These are phyloP conservation scores for Cordyceps pruinosa DNA, from an alignment of 2,329 filamentous ascomycete genomes.

Conservation along the genomic window DNA sequence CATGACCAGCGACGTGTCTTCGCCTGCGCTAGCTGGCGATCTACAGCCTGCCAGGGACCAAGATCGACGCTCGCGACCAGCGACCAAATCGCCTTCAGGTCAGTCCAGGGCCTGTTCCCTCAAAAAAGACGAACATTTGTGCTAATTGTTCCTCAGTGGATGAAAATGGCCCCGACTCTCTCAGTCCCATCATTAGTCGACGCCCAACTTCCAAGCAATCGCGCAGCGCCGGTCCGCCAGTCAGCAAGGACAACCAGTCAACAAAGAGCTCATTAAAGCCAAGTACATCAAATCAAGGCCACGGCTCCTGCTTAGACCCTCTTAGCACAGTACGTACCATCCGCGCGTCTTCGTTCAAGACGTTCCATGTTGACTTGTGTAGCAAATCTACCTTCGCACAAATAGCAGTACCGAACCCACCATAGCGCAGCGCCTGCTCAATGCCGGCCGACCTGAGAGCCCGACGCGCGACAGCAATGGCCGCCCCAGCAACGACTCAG, in stretches of 20 bases:
- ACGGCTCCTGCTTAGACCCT: conserved; percentile 29
- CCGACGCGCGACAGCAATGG: conserved; percentile 35
- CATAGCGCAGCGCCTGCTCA: conserved; percentile 49
- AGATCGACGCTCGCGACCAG: background rate
- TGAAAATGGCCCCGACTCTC: background rate
- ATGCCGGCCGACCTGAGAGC: conserved; percentile 45
- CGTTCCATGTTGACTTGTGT: background rate
- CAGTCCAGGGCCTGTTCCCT: background rate
- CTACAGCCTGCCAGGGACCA: background rate
- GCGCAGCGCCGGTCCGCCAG: conserved; percentile 2
- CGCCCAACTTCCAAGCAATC: conserved; percentile 8
- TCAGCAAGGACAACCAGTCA: conserved; percentile 24
- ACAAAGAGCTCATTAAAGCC: conserved; percentile 22
- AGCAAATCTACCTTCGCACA: conserved; percentile 36
- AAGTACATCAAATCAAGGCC: conserved; percentile 19
- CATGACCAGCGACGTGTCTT: conserved; percentile 10
- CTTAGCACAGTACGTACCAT: conserved; percentile 27
- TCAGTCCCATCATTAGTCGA: conserved; percentile 4
- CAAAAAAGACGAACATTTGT: background rate
- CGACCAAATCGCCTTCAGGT: background rate
- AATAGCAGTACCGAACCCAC: conserved; percentile 34
- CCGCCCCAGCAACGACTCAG: conserved; percentile 37
- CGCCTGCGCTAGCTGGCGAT: conserved; percentile 5
- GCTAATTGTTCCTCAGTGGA: background rate
- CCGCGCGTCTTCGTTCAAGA: background rate